These are phyloP conservation scores for Rusavskia elegans DNA, from an alignment of 495 filamentous ascomycete genomes.

Conservation along the genomic window DNA sequence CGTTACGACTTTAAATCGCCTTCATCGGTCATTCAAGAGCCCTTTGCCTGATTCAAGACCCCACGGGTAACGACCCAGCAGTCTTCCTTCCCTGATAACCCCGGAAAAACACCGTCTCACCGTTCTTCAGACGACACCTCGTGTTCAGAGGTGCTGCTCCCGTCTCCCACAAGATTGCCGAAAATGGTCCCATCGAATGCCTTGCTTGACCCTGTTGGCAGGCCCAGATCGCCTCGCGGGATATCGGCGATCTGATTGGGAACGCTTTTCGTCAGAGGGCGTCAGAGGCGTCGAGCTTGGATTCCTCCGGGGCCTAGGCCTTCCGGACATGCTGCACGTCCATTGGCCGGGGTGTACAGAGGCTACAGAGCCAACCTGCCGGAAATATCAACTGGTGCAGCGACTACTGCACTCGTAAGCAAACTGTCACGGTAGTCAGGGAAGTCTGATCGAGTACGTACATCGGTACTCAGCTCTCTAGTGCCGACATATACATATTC, in stretches of 20 bases:
- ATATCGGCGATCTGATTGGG: conserved; percentile 2
- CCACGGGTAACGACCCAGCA: too few species aligned
- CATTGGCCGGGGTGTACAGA: not conserved
- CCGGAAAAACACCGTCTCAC: too few species aligned
- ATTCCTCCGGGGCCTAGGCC: not conserved
- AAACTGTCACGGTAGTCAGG: not conserved
- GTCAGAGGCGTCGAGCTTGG: conserved; percentile 2
- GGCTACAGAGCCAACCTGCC: not conserved
- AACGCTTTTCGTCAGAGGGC: not conserved
- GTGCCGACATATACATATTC: not conserved
- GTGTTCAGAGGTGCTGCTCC: too few species aligned
- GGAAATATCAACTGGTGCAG: not conserved
- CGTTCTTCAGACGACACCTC: too few species aligned
- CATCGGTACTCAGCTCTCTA: too few species aligned
- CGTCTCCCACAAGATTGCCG: too few species aligned
- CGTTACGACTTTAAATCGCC: not conserved
- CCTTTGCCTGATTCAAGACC: too few species aligned
- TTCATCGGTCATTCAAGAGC: too few species aligned
- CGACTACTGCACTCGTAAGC: not conserved
- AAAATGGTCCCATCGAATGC: not conserved
- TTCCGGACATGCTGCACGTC: not conserved
- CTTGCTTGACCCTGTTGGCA: not conserved
- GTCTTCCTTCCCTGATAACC: too few species aligned
- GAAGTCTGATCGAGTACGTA: not conserved
- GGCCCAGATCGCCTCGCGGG: not conserved